Conservation (phyloP, 805 yeast species). For the Myxozyma kluyveri region DNA sequence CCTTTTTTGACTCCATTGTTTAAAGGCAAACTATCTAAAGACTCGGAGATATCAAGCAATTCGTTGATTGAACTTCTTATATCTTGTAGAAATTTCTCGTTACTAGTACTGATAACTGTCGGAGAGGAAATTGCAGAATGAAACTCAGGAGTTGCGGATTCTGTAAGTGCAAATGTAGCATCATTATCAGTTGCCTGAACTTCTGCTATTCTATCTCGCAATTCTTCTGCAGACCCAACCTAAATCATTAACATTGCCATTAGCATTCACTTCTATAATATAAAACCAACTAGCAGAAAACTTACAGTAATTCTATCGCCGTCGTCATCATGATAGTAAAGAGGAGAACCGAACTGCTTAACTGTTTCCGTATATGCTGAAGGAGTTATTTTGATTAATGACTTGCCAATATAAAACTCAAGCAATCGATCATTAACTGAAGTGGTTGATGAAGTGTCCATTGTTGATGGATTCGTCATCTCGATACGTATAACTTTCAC, state of each 20-base stretch:
- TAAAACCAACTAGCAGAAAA: background rate
- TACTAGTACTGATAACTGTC: background rate
- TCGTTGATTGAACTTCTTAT: no score
- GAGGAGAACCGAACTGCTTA: conserved; percentile 11
- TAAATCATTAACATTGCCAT: background rate
- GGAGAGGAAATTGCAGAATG: background rate
- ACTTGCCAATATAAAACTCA: no score
- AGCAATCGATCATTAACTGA: no score
- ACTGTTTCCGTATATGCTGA: no score
- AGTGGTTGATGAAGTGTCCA: no score
- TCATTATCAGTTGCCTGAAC: conserved; percentile 2
- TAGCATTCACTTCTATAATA: background rate
- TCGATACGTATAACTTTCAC: no score
- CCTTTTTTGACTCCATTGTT: no score
- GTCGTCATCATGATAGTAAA: conserved; percentile 22
- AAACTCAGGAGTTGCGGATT: conserved; percentile 12
- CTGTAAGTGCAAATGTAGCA: conserved; percentile 13
- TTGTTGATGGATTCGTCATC: no score
- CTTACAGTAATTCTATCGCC: conserved; percentile 24
- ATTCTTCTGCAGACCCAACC: conserved; percentile 18
- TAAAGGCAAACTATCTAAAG: no score
- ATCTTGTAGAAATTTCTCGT: no score
- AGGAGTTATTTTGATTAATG: no score
- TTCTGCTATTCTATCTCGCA: conserved; percentile 16
- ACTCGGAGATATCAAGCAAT: no score